Conservation (phyloP, 257 asterid genomes). For the Fraxinus excelsior region DNA sequence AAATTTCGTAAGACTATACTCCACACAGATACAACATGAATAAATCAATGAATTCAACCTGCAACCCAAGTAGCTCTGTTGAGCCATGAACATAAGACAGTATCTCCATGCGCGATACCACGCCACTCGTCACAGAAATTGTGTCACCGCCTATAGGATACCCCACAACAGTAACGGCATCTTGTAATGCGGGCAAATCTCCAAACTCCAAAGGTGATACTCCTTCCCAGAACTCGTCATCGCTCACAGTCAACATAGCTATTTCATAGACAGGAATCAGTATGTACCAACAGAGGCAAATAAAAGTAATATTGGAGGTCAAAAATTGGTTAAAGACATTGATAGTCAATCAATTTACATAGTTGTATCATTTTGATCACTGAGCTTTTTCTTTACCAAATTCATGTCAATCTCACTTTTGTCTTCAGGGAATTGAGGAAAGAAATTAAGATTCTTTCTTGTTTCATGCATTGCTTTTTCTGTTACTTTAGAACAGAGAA, state of each 20-base stretch:
- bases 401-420: neutral
- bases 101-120: slow-evolving; percentile 93
- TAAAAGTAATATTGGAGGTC: neutral
- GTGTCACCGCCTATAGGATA: slow-evolving; percentile 97
- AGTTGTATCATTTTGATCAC: neutral
- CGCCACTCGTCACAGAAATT: slow-evolving; percentile 96
- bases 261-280: slow-evolving; percentile 11
- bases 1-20: neutral
- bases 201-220: slow-evolving; percentile 88
- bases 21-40: neutral
- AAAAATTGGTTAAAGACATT: neutral
- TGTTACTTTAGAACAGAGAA: neutral
- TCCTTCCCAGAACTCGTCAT: slow-evolving; percentile 94
- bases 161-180: slow-evolving; percentile 95
- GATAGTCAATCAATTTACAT: neutral
- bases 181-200: slow-evolving; percentile 81
- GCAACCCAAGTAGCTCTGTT: slow-evolving; percentile 88
- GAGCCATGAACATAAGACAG: slow-evolving; percentile 90
- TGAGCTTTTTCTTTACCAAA: neutral
- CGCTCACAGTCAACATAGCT: slow-evolving; percentile 89
- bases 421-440: neutral
- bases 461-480: neutral
- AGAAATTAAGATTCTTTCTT: neutral
- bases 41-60: slow-evolving; percentile 42
- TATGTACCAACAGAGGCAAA: neutral